A percentile compares a stretch with the other conserved stretches of the same genome.
These are phyloP conservation scores for Boletus sp. DNA, from an alignment of 1,284 basidiomycete species.

Conservation along the genomic window DNA sequence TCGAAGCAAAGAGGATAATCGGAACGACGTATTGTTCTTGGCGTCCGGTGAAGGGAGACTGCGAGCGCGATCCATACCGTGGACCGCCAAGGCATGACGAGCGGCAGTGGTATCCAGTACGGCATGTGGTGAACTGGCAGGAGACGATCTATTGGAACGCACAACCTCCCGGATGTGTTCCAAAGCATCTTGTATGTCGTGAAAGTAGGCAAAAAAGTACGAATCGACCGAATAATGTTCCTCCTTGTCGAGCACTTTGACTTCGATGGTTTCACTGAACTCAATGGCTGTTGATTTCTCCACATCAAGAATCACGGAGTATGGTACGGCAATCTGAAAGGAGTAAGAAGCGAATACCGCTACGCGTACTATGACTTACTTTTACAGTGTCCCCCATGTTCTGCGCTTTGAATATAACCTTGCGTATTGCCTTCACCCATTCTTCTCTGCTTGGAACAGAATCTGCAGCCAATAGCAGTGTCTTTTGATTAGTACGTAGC, in stretches of 20 bases:
- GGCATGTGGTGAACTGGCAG: conserved; percentile 41
- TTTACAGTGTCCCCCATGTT: conserved; percentile 96
- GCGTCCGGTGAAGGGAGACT: conserved; percentile 35
- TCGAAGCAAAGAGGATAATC: conserved; percentile 58
- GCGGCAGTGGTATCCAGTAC: conserved; percentile 68
- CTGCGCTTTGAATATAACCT: conserved; percentile 92
- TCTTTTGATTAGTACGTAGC: conserved; percentile 77
- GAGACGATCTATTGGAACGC: conserved; percentile 49
- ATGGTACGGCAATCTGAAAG: conserved; percentile 86
- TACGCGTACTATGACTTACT: conserved; percentile 39
- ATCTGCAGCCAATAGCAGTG: conserved; percentile 71
- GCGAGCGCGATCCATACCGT: conserved; percentile 40
- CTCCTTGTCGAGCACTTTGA: conserved; percentile 85
- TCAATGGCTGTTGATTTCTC: conserved; percentile 87
- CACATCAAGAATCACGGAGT: conserved; percentile 85
- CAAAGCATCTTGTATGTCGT: conserved; percentile 71
- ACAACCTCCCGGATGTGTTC: conserved; percentile 78
- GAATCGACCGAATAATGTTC: conserved; percentile 80
- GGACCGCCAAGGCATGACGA: conserved; percentile 33
- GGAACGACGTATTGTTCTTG: conserved; percentile 45
- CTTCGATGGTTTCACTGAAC: conserved; percentile 91
- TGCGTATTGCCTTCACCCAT: conserved; percentile 92
- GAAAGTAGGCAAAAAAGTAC: conserved; percentile 93
- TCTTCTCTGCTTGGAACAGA: conserved; percentile 80
- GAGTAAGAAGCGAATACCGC: conserved; percentile 10